phyloP scores from a whole-genome alignment of 441 rosid species.

The Adansonia rubrostipa region DNA sequence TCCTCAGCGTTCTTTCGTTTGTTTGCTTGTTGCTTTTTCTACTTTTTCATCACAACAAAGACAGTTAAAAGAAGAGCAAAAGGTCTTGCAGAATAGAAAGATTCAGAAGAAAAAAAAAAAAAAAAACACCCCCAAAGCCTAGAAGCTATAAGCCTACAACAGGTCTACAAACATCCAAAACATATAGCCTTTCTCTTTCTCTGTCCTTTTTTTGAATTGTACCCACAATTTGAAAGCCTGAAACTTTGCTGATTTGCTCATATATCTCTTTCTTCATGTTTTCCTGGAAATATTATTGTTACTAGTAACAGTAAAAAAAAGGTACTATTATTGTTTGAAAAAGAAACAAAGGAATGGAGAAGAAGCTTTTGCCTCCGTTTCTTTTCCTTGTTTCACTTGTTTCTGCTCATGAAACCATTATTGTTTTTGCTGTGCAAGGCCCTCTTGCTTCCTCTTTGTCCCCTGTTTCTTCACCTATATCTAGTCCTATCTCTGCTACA shows the following conservation, averaged over 20 bases:
- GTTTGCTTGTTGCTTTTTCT: not conserved
- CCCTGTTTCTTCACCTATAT: conserved; percentile 46
- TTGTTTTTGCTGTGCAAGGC: conserved; percentile 28
- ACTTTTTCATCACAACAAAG: not conserved
- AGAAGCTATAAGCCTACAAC: not conserved
- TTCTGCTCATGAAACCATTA: conserved; percentile 47
- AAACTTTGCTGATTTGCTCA: conserved; percentile 5
- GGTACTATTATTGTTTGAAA: conserved; percentile 2
- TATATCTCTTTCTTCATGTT: conserved; percentile 39
- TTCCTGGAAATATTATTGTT: conserved; percentile 23
- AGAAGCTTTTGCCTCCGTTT: conserved; percentile 42
- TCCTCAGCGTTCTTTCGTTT: conserved; percentile 16
- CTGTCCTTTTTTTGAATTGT: conserved; percentile 23
- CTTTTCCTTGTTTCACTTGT: conserved; percentile 43
- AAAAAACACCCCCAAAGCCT: not conserved
- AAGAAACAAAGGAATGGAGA: conserved; percentile 39
- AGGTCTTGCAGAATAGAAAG: too few relatives aligned
- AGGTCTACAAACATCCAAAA: conserved; percentile 27
- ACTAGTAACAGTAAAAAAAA: not conserved
- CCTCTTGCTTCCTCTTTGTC: conserved; percentile 4
- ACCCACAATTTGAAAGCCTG: conserved; percentile 13
- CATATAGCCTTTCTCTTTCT: not conserved
- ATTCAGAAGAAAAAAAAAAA: too few relatives aligned
- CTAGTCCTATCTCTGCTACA: conserved; percentile 49
- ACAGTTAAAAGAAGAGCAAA: conserved; percentile 5